These are phyloP conservation scores for Tulasnella sp. DNA, from an alignment of 768 basidiomycete genomes.

Conservation along the genomic window DNA sequence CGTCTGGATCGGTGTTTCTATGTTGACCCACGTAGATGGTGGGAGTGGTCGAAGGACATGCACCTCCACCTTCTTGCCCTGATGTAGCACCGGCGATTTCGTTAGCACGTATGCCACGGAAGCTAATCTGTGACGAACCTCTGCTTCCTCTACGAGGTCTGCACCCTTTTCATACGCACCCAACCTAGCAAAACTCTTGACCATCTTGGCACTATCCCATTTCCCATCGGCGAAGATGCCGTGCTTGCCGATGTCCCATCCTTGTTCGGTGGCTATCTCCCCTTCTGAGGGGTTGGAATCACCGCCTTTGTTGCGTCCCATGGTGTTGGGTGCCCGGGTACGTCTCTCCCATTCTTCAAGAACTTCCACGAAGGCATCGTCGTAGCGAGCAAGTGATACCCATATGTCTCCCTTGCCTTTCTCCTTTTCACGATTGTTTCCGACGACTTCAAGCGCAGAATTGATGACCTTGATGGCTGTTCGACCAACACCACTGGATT, in stretches of 20 bases:
- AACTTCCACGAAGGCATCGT: constrained; percentile 50
- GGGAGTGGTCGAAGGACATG: constrained; percentile 19
- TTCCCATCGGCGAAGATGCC: constrained; percentile 38
- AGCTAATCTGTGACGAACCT: no score
- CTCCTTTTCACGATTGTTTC: constrained; percentile 17
- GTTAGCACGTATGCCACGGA: background rate
- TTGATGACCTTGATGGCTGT: constrained; percentile 47
- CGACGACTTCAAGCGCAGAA: constrained; percentile 9
- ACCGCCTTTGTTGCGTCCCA: constrained; percentile 28
- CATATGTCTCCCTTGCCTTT: constrained; percentile 38
- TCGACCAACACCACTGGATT: constrained; percentile 38
- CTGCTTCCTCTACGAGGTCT: background rate
- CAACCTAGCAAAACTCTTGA: constrained; percentile 57
- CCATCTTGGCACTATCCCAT: constrained; percentile 74
- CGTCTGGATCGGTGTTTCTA: background rate
- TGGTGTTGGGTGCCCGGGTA: constrained; percentile 32
- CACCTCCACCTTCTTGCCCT: no score
- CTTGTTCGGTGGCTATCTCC: constrained; percentile 28
- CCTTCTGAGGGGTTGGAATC: background rate
- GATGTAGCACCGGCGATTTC: no score
- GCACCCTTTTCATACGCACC: constrained; percentile 30
- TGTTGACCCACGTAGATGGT: constrained; percentile 18
- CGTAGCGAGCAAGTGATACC: constrained; percentile 72
- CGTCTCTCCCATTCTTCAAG: constrained; percentile 50
- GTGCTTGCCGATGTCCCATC: constrained; percentile 24